Evolutionary conservation across 164 flowering plant genomes (phyloP).

Genomic region (Warburgia ugandensis): DNA sequence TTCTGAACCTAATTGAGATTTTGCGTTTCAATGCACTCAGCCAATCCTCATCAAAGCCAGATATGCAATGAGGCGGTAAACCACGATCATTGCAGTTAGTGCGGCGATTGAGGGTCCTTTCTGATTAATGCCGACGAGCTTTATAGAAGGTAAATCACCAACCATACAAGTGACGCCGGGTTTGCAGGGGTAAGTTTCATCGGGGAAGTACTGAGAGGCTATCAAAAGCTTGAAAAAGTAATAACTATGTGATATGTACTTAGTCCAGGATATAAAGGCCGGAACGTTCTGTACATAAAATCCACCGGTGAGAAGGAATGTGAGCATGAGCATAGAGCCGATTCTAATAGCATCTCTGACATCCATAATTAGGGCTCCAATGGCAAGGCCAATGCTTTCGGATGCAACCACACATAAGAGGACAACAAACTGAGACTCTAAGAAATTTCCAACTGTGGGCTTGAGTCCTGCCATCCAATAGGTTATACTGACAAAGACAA

Average conservation of each 20-base stretch:
- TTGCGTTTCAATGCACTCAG: too few relatives aligned
- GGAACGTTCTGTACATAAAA: constrained; percentile 60
- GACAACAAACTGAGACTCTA: constrained; percentile 32
- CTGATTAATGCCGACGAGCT: constrained; percentile 33
- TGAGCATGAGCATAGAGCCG: constrained; percentile 43
- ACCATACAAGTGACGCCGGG: constrained; percentile 20
- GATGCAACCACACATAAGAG: constrained; percentile 8
- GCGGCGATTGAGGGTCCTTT: constrained; percentile 19
- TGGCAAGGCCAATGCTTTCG: constrained; percentile 59
- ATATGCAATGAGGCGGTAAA: constrained; percentile 44
- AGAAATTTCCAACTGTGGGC: constrained; percentile 20
- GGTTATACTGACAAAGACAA: constrained; percentile 37
- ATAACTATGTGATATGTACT: constrained; percentile 38
- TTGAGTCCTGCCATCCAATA: constrained; percentile 81
- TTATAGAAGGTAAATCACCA: constrained; percentile 35
- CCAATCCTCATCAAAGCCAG: constrained; percentile 56
- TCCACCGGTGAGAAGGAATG: constrained; percentile 49
- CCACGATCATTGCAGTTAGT: constrained; percentile 19
- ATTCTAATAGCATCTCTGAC: constrained; percentile 41
- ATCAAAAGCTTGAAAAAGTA: constrained; percentile 47
- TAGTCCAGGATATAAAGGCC: constrained; percentile 49
- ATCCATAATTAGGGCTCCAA: constrained; percentile 66
- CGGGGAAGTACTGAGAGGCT: constrained; percentile 34
- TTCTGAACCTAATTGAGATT: too few relatives aligned
- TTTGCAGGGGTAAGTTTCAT: constrained; percentile 39